A percentile compares a stretch with the other conserved stretches of the same genome.
Evolutionary conservation across 768 basidiomycete genomes (phyloP).

Genomic region (Naematelia encephala): DNA sequence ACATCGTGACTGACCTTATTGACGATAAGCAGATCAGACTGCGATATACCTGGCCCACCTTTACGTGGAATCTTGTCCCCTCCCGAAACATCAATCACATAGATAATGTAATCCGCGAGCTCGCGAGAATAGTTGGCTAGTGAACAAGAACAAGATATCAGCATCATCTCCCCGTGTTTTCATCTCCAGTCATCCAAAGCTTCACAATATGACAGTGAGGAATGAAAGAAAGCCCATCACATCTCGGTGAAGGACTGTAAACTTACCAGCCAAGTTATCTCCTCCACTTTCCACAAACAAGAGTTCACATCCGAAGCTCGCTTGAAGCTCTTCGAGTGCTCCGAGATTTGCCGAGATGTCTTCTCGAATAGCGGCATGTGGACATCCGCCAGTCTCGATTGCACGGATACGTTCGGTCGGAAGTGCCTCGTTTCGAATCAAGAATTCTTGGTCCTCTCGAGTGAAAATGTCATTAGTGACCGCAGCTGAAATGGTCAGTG

Average conservation of each 20-base stretch:
- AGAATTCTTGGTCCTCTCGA: slow-evolving; percentile 95
- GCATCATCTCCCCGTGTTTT: not conserved
- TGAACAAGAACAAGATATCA: no score
- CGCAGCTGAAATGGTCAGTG: slow-evolving; percentile 60
- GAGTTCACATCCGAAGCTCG: slow-evolving; percentile 81
- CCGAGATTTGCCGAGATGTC: slow-evolving; percentile 97
- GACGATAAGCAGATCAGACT: slow-evolving; percentile 84
- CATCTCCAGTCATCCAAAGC: not conserved
- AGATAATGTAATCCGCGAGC: slow-evolving; percentile 92
- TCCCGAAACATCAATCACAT: slow-evolving; percentile 59
- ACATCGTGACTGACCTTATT: slow-evolving; percentile 70
- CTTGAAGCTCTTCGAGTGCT: slow-evolving; percentile 89
- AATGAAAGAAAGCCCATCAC: no score
- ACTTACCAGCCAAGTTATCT: slow-evolving; percentile 75
- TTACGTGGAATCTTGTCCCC: slow-evolving; percentile 98
- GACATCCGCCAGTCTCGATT: slow-evolving; percentile 95
- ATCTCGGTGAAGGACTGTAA: not conserved
- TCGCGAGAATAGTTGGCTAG: slow-evolving; percentile 90
- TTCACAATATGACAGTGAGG: not conserved
- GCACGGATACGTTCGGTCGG: slow-evolving; percentile 79
- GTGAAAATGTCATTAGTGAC: slow-evolving; percentile 99
- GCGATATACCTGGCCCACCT: slow-evolving; percentile 93
- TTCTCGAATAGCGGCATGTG: slow-evolving; percentile 96
- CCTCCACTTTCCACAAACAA: slow-evolving; percentile 95
- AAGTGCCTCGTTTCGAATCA: slow-evolving; percentile 87